Evolutionary conservation across 1,284 basidiomycete genomes (phyloP).

Genomic region (Vanrija pseudolonga): DNA sequence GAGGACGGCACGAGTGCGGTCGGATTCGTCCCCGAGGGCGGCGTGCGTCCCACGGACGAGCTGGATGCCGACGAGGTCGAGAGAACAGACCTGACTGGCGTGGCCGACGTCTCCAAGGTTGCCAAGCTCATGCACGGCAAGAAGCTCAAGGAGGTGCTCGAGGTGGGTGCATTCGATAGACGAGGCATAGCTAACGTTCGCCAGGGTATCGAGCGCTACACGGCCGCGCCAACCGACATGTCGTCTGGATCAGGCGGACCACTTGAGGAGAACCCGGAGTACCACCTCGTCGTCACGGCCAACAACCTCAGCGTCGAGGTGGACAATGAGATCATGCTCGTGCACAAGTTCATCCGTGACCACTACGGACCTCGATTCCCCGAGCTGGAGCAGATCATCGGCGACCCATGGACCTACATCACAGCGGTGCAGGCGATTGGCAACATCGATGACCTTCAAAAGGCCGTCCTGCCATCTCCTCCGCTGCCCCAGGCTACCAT

Average conservation of each 20-base stretch:
- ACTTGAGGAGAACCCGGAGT: constrained; percentile 90
- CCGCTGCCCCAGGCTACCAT: constrained; percentile 80
- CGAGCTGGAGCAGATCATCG: constrained; percentile 90
- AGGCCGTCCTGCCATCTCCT: constrained; percentile 71
- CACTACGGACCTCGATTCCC: constrained; percentile 96
- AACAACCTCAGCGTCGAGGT: constrained; percentile 98
- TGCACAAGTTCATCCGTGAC: constrained; percentile 99
- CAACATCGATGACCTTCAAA: constrained; percentile 80
- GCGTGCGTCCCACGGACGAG: constrained; percentile 87
- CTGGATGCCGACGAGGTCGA: constrained; percentile 88
- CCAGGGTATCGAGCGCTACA: constrained; percentile 87
- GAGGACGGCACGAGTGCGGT: constrained; percentile 37
- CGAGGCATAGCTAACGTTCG: background rate
- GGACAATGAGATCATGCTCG: constrained; percentile 94
- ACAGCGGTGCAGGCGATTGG: constrained; percentile 83
- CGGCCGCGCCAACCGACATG: constrained; percentile 68
- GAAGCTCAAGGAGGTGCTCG: constrained; percentile 77
- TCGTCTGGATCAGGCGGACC: constrained; percentile 61
- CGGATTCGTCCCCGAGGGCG: constrained; percentile 79
- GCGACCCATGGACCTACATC: constrained; percentile 88
- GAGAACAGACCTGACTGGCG: constrained; percentile 75
- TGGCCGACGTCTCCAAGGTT: constrained; percentile 80
- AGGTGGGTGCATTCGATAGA: constrained; percentile 53
- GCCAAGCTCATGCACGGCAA: constrained; percentile 84
- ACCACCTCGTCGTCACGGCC: constrained; percentile 90